These are phyloP conservation scores for Nemania sp. DNA, from an alignment of 2,329 filamentous ascomycete genomes.

Conservation along the genomic window DNA sequence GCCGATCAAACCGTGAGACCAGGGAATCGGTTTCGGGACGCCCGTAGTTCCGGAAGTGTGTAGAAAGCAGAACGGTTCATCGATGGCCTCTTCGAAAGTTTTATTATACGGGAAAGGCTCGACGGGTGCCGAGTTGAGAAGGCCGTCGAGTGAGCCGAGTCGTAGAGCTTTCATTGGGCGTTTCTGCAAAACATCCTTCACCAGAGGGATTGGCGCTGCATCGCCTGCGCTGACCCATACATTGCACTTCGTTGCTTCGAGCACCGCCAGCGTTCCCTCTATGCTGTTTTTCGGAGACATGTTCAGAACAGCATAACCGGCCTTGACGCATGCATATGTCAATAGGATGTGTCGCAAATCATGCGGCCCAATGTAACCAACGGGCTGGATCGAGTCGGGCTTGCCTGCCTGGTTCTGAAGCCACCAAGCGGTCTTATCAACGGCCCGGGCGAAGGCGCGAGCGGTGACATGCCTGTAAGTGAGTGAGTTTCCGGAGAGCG, in stretches of 20 bases:
- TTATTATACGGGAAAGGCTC: conserved; percentile 39
- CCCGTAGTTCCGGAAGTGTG: conserved; percentile 52
- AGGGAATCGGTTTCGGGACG: conserved; percentile 46
- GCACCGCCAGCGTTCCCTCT: conserved; percentile 9
- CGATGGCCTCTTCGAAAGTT: conserved; percentile 40
- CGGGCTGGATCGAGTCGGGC: conserved; percentile 24
- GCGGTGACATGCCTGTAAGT: conserved; percentile 35
- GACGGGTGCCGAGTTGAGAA: conserved; percentile 31
- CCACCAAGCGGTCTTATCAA: conserved; percentile 42
- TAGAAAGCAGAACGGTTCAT: conserved; percentile 45
- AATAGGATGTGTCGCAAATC: conserved; percentile 40
- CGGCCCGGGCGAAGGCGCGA: conserved; percentile 32
- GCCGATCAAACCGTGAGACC: conserved; percentile 41
- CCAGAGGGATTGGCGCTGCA: conserved; percentile 4
- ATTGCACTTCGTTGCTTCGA: conserved; percentile 9
- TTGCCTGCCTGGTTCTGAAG: conserved; percentile 32
- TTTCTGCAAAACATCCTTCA: conserved; percentile 30
- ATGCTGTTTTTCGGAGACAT: conserved; percentile 11
- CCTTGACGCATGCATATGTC: conserved; percentile 42
- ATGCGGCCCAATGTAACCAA: conserved; percentile 43
- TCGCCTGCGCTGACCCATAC: conserved; percentile 10
- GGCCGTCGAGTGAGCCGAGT: conserved; percentile 36
- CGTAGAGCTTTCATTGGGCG: conserved; percentile 37
- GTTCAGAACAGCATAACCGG: conserved; percentile 35
- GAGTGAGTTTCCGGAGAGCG: conserved; percentile 1